Percentiles rank a stretch among this genome's conserved stretches.
phyloP scores from a whole-genome alignment of 805 yeast genomes.

The Yarrowia alimentaria region DNA sequence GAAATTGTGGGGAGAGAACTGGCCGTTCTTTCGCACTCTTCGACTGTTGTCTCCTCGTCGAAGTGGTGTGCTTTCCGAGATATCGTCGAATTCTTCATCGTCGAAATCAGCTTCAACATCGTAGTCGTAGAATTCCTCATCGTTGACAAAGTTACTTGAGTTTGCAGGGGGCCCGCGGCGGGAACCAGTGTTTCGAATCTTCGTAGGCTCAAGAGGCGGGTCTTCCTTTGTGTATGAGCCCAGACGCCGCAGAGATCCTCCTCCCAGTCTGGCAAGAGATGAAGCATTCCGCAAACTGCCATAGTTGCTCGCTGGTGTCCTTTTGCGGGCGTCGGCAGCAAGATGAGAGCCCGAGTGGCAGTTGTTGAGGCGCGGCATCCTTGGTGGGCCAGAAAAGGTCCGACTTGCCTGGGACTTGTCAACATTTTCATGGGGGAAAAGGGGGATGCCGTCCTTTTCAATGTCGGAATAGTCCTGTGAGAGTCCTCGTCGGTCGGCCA shows the following conservation, averaged over 20 bases:
- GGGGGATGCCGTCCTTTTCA: slow-evolving; percentile 22
- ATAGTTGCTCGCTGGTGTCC: slow-evolving; percentile 11
- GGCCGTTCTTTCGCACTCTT: slow-evolving; percentile 32
- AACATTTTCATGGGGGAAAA: slow-evolving; percentile 11
- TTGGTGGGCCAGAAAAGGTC: slow-evolving; percentile 5
- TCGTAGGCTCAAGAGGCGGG: slow-evolving; percentile 13
- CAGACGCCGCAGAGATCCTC: slow-evolving; percentile 20
- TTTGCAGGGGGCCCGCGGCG: slow-evolving; percentile 7
- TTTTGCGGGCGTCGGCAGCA: slow-evolving; percentile 1
- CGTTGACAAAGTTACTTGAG: slow-evolving; percentile 27
- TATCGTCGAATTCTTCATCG: slow-evolving; percentile 36
- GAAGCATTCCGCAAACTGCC: slow-evolving; percentile 20
- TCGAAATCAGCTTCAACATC: slow-evolving; percentile 50
- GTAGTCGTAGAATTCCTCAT: slow-evolving; percentile 44
- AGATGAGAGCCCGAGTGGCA: slow-evolving; percentile 20
- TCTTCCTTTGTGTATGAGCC: slow-evolving; percentile 18
- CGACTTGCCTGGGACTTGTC: slow-evolving; percentile 13
- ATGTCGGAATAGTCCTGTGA: slow-evolving; percentile 20
- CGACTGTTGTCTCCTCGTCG: slow-evolving; percentile 33
- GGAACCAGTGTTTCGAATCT: slow-evolving; percentile 1
- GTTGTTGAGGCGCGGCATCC: slow-evolving; percentile 18
- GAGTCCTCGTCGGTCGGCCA: slow-evolving; percentile 4
- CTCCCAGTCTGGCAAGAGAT: slow-evolving; percentile 16
- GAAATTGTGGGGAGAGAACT: slow-evolving; percentile 52
- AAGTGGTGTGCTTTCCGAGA: slow-evolving; percentile 41